Percentiles rank a stretch among this genome's conserved stretches.
These are phyloP conservation scores for Pichia terricola DNA, from an alignment of 1,139 yeast species.

Conservation along the genomic window DNA sequence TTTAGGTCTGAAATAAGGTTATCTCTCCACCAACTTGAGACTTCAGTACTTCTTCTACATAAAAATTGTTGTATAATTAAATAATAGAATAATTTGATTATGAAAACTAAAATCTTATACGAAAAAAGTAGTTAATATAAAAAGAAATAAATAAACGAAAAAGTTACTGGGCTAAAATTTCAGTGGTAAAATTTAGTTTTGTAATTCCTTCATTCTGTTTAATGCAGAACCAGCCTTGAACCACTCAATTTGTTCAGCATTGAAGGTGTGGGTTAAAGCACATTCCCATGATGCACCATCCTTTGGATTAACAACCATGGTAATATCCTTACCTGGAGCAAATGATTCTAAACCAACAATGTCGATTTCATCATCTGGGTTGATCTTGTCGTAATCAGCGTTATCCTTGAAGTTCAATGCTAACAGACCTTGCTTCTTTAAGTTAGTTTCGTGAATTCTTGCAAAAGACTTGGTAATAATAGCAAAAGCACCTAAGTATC, in stretches of 20 bases:
- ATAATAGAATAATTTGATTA: too few relatives aligned
- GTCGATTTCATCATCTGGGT: slow-evolving; percentile 68
- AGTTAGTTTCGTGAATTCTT: slow-evolving; percentile 84
- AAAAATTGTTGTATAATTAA: too few relatives aligned
- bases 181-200: too few relatives aligned
- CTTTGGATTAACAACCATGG: slow-evolving; percentile 62
- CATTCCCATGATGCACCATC: slow-evolving; percentile 65
- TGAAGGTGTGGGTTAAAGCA: slow-evolving; percentile 87
- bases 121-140: too few relatives aligned
- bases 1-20: too few relatives aligned
- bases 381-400: slow-evolving; percentile 71
- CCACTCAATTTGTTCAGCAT: slow-evolving; percentile 88
- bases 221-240: slow-evolving; percentile 97
- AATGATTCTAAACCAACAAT: slow-evolving; percentile 77
- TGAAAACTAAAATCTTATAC: too few relatives aligned
- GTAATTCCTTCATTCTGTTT: slow-evolving; percentile 59
- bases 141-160: too few relatives aligned
- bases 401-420: slow-evolving; percentile 89
- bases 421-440: slow-evolving; percentile 93
- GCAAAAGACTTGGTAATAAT: slow-evolving; percentile 93
- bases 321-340: slow-evolving; percentile 73
- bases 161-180: too few relatives aligned
- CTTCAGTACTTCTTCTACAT: too few relatives aligned
- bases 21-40: too few relatives aligned
- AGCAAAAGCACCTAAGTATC: slow-evolving; percentile 84